Conservation (phyloP, 2,329 filamentous ascomycete genomes). For the Ceratocystis smalleyi region DNA sequence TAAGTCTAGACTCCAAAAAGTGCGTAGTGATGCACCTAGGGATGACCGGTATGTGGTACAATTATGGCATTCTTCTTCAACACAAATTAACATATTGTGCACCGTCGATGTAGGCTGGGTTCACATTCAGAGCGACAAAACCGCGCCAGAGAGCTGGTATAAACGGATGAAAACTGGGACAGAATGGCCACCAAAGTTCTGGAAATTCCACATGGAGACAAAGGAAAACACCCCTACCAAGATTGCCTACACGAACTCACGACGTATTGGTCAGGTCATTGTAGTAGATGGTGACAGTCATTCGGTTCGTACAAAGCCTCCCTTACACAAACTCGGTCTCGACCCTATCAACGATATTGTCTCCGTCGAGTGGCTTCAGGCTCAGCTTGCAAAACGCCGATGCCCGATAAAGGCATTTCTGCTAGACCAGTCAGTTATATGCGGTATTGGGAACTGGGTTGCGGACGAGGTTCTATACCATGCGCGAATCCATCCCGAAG, state of each 20-base stretch:
- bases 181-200: slow-evolving; percentile 75
- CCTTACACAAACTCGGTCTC: slow-evolving; percentile 80
- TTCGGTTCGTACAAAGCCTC: slow-evolving; percentile 59
- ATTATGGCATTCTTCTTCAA: not conserved
- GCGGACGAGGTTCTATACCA: slow-evolving; percentile 89
- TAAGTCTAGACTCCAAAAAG: slow-evolving; percentile 53
- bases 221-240: slow-evolving; percentile 36
- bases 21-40: slow-evolving; percentile 85
- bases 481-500: slow-evolving; percentile 76
- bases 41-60: slow-evolving; percentile 38
- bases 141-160: slow-evolving; percentile 69
- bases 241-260: slow-evolving; percentile 69
- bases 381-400: slow-evolving; percentile 56
- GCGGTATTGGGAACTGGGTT: slow-evolving; percentile 94
- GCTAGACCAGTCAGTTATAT: slow-evolving; percentile 75
- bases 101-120: slow-evolving; percentile 49
- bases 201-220: slow-evolving; percentile 69
- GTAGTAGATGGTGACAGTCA: slow-evolving; percentile 66
- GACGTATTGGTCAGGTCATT: slow-evolving; percentile 63
- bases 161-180: slow-evolving; percentile 49
- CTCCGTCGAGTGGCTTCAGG: slow-evolving; percentile 58
- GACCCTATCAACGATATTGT: slow-evolving; percentile 76
- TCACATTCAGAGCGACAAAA: slow-evolving; percentile 64
- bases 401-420: slow-evolving; percentile 82
- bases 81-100: not conserved